Percentiles rank a stretch among this genome's conserved stretches.
These are phyloP conservation scores for Chaetomiaceae sp. DNA, from an alignment of 2,329 filamentous ascomycete genomes.

Conservation along the genomic window DNA sequence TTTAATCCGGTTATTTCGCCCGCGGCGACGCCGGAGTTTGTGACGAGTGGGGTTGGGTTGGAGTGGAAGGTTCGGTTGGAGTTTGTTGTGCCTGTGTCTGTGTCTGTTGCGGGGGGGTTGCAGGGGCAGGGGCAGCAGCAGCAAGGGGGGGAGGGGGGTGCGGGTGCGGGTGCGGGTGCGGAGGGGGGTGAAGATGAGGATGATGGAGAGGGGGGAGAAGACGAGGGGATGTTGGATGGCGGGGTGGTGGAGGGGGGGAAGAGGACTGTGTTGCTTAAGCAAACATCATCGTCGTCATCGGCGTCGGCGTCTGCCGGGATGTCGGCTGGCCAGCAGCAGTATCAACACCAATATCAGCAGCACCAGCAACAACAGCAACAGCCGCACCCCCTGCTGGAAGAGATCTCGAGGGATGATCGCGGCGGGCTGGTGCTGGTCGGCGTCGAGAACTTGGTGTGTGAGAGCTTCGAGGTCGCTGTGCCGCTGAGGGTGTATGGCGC, in stretches of 20 bases:
- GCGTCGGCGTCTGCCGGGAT: no score
- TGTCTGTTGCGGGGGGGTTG: no score
- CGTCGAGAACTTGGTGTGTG: conserved; percentile 71
- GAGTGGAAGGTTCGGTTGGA: conserved; percentile 89
- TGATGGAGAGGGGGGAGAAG: conserved; percentile 11
- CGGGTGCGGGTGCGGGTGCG: conserved; percentile 31
- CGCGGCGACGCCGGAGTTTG: conserved; percentile 80
- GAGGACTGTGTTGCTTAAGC: no score
- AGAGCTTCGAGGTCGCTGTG: conserved; percentile 87
- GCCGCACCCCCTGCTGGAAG: conserved; percentile 62
- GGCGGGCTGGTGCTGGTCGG: conserved; percentile 70
- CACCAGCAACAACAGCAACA: conserved; percentile 2
- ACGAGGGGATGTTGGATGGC: neutral
- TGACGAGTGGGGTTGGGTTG: conserved; percentile 80
- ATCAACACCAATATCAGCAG: no score
- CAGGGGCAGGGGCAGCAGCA: conserved; percentile 18
- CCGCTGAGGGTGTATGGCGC: conserved; percentile 76
- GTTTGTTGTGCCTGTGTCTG: conserved; percentile 78
- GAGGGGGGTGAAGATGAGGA: conserved; percentile 16
- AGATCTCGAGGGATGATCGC: conserved; percentile 72
- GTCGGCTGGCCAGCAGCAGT: no score
- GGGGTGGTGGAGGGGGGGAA: conserved; percentile 26
- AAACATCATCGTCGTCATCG: no score
- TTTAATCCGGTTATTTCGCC: conserved; percentile 82
- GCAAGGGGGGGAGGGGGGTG: conserved; percentile 19